These are phyloP conservation scores for Trichoderma gamsii DNA, from an alignment of 495 filamentous ascomycete genomes.

Conservation along the genomic window DNA sequence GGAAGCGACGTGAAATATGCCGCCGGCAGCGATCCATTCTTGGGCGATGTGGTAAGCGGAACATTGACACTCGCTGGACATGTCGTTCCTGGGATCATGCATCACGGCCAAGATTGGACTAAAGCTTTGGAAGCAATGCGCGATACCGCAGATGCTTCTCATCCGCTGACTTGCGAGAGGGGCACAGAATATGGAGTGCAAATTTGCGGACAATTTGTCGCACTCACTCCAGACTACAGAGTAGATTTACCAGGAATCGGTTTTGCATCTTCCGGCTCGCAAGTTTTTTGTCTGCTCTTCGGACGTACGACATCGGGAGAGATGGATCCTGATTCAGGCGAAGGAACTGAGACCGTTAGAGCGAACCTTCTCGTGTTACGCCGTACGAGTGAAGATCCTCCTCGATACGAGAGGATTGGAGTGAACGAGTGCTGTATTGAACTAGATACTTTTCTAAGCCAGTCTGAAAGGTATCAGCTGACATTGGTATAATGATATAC, in stretches of 20 bases:
- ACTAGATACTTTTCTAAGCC: neutral
- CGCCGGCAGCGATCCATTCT: neutral
- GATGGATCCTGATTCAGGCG: neutral
- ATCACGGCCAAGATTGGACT: neutral
- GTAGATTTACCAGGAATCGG: neutral
- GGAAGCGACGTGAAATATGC: neutral
- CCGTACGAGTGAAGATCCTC: neutral
- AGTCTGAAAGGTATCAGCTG: neutral
- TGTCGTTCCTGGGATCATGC: neutral
- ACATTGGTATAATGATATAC: neutral
- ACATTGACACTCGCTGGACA: neutral
- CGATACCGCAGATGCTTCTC: neutral
- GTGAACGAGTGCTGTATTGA: neutral
- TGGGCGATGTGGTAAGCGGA: constrained; percentile 7
- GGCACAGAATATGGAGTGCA: neutral
- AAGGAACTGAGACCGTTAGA: neutral
- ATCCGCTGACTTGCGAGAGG: neutral
- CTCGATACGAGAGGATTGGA: constrained; percentile 2
- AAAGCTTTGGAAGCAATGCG: neutral
- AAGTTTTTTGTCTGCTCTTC: constrained; percentile 5
- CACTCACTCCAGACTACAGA: constrained; percentile 8
- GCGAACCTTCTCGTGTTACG: neutral
- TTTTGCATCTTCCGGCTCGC: neutral
- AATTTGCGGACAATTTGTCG: neutral
- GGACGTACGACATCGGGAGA: neutral